Base-by-base conservation (phyloP, 31 red algal species). In the Bonnemaisonia californica region DNA sequence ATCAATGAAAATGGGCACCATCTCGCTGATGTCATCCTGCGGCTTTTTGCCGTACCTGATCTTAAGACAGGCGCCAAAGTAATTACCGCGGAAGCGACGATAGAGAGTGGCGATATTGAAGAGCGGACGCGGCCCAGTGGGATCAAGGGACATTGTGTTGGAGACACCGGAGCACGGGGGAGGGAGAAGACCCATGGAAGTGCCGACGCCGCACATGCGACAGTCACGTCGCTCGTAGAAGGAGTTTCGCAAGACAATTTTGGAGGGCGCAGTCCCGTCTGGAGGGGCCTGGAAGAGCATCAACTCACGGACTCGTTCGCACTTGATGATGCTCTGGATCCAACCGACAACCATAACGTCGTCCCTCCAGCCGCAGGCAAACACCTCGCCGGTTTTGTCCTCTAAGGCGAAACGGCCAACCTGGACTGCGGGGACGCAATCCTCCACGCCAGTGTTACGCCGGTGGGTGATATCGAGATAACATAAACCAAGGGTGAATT, bases 281-380 rank as follows among this genome's bases (percentile, higher is more conserved):
- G 90, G 59, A 2, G 90, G 90, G 3, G 90, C 82, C 28, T 72
- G 55, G 55, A 81, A 93, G 45, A 83, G 31, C 1, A 93, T 48
- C 2, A 82, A 66, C 70, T 93, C 90, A 8, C 82, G 74, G 4
- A 87, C 76, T 2, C 90, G 81, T 69, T 93, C 90, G 56, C 90
- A 93, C 47, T 80, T 87, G 63, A 93, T 75, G 30, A 87, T 80
- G 48, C 83, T 87, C 31, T 86, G 83, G 37, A 82, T 93, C 90
- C 90, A 93, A n/a, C 76, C 90, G 18, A 85, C 66, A 32, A 93
- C 63, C 83, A 93, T 86, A 40, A 87, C 76, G 4, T 74, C 42
- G 58, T 63, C 69, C 12, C 64, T 60, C 90, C 90, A 93, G 23
- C 68, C 81, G 40, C 80, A 80, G 69, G 74, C 39, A 57, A 93